phyloP scores from a whole-genome alignment of 176 grass and related monocot species.

The Melocanna baccifera region DNA sequence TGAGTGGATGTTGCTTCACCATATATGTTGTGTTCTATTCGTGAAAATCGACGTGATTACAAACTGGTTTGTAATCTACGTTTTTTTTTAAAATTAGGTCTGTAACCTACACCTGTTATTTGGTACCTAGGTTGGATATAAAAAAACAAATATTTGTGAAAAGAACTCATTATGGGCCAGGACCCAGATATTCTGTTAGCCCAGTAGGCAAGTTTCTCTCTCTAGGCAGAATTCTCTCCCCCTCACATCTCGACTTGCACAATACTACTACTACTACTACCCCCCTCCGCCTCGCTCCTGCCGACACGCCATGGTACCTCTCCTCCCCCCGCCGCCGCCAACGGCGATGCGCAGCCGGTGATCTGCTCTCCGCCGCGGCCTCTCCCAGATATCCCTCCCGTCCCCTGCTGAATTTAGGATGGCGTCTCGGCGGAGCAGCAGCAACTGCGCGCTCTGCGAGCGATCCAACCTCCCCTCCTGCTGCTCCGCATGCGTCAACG shows the following conservation, averaged over 20 bases:
- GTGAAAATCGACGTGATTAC: too few relatives aligned
- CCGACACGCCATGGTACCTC: neutral
- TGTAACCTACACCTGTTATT: too few relatives aligned
- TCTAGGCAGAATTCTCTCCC: neutral
- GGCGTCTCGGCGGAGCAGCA: conserved; percentile 46
- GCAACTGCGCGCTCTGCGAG: conserved; percentile 77
- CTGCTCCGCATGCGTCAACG: conserved; percentile 76
- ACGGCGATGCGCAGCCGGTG: conserved; percentile 18
- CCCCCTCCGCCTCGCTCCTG: neutral
- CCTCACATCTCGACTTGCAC: conserved; percentile 7
- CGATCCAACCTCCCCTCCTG: conserved; percentile 77
- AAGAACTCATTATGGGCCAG: neutral
- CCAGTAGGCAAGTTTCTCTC: neutral
- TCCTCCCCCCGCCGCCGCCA: neutral
- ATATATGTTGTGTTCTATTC: neutral
- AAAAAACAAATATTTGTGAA: neutral
- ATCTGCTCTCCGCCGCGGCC: neutral
- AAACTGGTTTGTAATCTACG: too few relatives aligned
- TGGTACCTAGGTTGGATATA: too few relatives aligned
- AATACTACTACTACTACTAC: too few relatives aligned
- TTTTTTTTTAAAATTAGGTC: too few relatives aligned
- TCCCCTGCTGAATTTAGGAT: conserved; percentile 6
- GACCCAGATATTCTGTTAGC: neutral
- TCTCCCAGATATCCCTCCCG: neutral
- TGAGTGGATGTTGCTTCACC: neutral